Base-by-base conservation (phyloP, 2,329 filamentous ascomycete species). In the Fusarium secorum region DNA sequence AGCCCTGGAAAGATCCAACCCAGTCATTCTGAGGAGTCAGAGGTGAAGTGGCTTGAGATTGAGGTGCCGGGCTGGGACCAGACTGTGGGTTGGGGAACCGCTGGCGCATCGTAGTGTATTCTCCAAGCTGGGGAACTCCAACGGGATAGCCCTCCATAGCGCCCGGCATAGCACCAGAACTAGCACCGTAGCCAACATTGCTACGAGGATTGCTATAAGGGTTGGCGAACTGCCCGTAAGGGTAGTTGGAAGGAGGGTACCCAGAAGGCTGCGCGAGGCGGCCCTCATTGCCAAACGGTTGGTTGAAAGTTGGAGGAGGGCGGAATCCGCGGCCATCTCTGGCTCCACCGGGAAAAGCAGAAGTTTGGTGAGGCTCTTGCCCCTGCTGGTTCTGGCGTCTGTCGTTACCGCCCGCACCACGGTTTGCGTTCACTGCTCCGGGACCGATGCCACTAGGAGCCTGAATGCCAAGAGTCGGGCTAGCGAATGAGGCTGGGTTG, bases 401-500 rank as follows among this genome's bases (percentile, higher is more conserved):
- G 42, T 89, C 84, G 42, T 75, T 76, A 20, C 71, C 70, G 10
- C 74, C 72, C 4, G 83, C 76, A 38, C 82, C 83, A 77, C 89
- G 83, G 62, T 83, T 84, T 13, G 86, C 84, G 49, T 86, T 87
- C n/a, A 93, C 86, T 28, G 89, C 89, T 28, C 90, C 90, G 13
- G 89, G 89, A 1, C 89, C 88, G 73, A 92, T 86, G 32, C 88
- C 88, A 68, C 89, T 90, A 3, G 91, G 89, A 5, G 90, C 89
- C 78, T 91, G 90, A 26, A 94, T 84, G 30, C 91, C 91, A 52
- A 93, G 85, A 6, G 89, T 90, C 22, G 93, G 92, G 69, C 90
- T 95, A 28, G 93, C 93, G 80, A 98, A 98, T 0, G 95, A 98
- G 9, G 95, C 96, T 11, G 96, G 96, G 79, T 99, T 99, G 81